A percentile compares a stretch with the other conserved stretches of the same genome.
These are phyloP conservation scores for Talaromyces sp. DNA, from an alignment of 2,329 filamentous ascomycete species.

Conservation along the genomic window DNA sequence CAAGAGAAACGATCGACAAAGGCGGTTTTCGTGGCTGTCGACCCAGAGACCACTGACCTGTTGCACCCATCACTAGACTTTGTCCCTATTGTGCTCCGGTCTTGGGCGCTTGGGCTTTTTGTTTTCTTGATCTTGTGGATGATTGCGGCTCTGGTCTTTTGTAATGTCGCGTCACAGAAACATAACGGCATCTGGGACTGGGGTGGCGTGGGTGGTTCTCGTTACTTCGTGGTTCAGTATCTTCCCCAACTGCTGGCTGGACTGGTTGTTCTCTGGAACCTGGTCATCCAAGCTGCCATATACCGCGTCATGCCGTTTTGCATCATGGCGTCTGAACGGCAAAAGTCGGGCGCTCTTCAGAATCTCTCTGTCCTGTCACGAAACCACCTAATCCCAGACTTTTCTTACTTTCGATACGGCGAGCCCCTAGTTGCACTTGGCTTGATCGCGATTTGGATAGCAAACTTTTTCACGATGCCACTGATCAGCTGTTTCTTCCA, in stretches of 20 bases:
- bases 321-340: constrained; percentile 63
- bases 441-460: constrained; percentile 67
- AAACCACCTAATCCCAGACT: constrained; percentile 63
- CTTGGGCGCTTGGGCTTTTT: constrained; percentile 56
- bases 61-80: constrained; percentile 56
- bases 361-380: constrained; percentile 54
- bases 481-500: constrained; percentile 73
- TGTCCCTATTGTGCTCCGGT: constrained; percentile 65
- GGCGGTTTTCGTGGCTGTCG: constrained; percentile 45
- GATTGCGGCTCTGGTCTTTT: constrained; percentile 65
- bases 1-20: constrained; percentile 19
- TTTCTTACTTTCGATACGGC: constrained; percentile 62
- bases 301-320: constrained; percentile 72
- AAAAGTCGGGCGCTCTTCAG: constrained; percentile 57
- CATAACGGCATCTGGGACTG: constrained; percentile 65
- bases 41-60: constrained; percentile 34
- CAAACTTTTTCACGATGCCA: constrained; percentile 68
- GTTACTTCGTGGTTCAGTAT: constrained; percentile 83
- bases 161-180: constrained; percentile 60
- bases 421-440: constrained; percentile 62
- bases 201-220: constrained; percentile 59
- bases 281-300: constrained; percentile 68
- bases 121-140: constrained; percentile 61
- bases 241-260: constrained; percentile 72
- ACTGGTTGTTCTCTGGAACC: constrained; percentile 67